phyloP scores from a whole-genome alignment of 148 eudicot genomes.

The Linanthus parryae region DNA sequence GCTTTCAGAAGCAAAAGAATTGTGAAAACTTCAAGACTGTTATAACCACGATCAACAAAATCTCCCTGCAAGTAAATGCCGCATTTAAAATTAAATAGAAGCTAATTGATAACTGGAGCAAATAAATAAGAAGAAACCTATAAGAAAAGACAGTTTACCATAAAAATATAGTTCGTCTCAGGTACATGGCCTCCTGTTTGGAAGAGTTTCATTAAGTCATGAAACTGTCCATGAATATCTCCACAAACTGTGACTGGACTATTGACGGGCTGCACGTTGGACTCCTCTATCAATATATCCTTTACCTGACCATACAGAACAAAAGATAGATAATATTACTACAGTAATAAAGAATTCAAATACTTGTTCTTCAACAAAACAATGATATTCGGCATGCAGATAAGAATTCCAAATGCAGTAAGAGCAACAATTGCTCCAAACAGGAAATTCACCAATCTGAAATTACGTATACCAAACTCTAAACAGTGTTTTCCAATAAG shows the following conservation, averaged over 20 bases:
- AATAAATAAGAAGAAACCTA: background rate
- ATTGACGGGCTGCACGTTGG: constrained; percentile 97
- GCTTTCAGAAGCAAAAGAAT: constrained; percentile 99
- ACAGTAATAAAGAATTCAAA: no score
- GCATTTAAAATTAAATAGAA: constrained; percentile 7
- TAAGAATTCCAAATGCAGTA: no score
- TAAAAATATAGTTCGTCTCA: constrained; percentile 95
- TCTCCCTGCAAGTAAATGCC: constrained; percentile 66
- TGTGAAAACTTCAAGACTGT: constrained; percentile 97
- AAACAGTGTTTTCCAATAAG: no score
- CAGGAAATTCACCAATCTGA: no score
- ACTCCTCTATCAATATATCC: constrained; percentile 95
- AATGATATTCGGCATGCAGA: no score
- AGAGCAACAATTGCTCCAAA: no score
- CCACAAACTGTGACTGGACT: constrained; percentile 99
- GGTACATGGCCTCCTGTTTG: constrained; percentile 99
- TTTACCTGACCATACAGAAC: constrained; percentile 53
- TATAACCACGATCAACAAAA: constrained; percentile 97
- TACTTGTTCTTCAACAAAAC: no score
- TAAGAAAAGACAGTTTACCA: constrained; percentile 36
- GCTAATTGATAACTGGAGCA: constrained; percentile 1
- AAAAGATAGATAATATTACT: constrained; percentile 1
- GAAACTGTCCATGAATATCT: constrained; percentile 98
- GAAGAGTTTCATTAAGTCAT: constrained; percentile 96
- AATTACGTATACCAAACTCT: no score